Percentiles rank a stretch among this genome's conserved stretches.
Conservation (phyloP, 495 filamentous ascomycete genomes). For the Neurospora sp. region DNA sequence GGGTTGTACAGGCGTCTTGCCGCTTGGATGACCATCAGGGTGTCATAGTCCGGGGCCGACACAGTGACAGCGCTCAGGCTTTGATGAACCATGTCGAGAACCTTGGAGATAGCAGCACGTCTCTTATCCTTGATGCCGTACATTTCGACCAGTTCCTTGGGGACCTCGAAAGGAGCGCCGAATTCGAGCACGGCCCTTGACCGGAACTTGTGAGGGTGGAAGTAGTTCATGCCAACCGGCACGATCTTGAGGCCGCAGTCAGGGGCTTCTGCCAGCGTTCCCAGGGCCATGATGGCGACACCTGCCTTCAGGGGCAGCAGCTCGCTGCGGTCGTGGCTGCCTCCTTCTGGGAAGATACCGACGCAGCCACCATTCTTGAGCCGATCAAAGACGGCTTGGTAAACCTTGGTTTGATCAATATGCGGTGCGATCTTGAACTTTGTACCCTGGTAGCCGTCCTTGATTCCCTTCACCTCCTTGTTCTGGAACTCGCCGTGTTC, state of each 20-base stretch:
- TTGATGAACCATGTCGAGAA: slow-evolving; percentile 81
- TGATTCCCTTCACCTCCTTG: slow-evolving; percentile 41
- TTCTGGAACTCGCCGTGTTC: slow-evolving; percentile 41
- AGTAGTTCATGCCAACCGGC: slow-evolving; percentile 99
- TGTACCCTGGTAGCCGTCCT: slow-evolving; percentile 60
- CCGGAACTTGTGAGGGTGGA: slow-evolving; percentile 97
- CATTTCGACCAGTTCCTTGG: slow-evolving; percentile 68
- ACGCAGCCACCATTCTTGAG: slow-evolving; percentile 78
- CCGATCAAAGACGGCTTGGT: slow-evolving; percentile 79
- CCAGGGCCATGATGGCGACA: slow-evolving; percentile 95
- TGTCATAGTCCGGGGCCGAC: slow-evolving; percentile 90
- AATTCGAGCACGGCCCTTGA: slow-evolving; percentile 96
- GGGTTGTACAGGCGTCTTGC: slow-evolving; percentile 89
- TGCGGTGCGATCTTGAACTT: slow-evolving; percentile 85
- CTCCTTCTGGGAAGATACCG: slow-evolving; percentile 96
- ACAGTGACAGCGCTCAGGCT: slow-evolving; percentile 83
- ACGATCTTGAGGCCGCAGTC: slow-evolving; percentile 92
- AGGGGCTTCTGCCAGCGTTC: slow-evolving; percentile 78
- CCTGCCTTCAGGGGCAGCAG: slow-evolving; percentile 93
- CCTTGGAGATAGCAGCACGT: slow-evolving; percentile 68
- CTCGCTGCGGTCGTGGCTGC: slow-evolving; percentile 92
- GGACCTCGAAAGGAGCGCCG: slow-evolving; percentile 76
- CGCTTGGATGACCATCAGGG: slow-evolving; percentile 95
- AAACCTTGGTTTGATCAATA: slow-evolving; percentile 88
- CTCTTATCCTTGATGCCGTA: slow-evolving; percentile 67